These are phyloP conservation scores for Keqinozyma sinolaborantium DNA, from an alignment of 1,139 yeast species.

Conservation along the genomic window DNA sequence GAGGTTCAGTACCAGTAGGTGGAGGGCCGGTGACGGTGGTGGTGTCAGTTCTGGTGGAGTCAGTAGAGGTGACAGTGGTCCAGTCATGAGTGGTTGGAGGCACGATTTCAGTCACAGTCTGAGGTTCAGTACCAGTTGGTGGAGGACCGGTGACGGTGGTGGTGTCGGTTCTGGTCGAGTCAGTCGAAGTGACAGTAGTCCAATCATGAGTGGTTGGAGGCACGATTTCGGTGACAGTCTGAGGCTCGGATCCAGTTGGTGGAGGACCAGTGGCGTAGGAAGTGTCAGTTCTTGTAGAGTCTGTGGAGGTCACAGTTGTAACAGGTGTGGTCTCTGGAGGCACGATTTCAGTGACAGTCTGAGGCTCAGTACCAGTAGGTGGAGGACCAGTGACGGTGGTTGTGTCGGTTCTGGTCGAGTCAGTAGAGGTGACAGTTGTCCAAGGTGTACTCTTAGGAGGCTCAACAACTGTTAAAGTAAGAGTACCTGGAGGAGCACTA, in stretches of 20 bases:
- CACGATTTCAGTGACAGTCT: not conserved
- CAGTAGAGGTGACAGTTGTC: not conserved
- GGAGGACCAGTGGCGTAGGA: not conserved
- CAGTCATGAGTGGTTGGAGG: not conserved
- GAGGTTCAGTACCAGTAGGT: not conserved
- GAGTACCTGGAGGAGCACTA: not conserved
- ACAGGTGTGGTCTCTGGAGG: not conserved
- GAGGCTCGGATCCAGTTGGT: not conserved
- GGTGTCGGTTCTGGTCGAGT: not conserved
- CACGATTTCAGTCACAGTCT: not conserved
- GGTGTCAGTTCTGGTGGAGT: not conserved
- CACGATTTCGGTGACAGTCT: not conserved
- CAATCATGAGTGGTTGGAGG: not conserved
- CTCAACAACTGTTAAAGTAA: not conserved
- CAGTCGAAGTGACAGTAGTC: not conserved
- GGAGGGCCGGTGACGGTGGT: not conserved
- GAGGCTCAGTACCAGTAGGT: not conserved
- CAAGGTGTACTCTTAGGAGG: not conserved
- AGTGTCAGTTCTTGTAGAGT: not conserved
- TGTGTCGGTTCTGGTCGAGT: not conserved
- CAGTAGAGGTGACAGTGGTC: not conserved
- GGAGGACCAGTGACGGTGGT: not conserved
- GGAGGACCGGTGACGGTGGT: not conserved
- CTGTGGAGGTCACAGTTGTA: not conserved
- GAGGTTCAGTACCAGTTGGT: not conserved